Conservation (phyloP, 345 rosid species). For the Aquilaria malaccensis region DNA sequence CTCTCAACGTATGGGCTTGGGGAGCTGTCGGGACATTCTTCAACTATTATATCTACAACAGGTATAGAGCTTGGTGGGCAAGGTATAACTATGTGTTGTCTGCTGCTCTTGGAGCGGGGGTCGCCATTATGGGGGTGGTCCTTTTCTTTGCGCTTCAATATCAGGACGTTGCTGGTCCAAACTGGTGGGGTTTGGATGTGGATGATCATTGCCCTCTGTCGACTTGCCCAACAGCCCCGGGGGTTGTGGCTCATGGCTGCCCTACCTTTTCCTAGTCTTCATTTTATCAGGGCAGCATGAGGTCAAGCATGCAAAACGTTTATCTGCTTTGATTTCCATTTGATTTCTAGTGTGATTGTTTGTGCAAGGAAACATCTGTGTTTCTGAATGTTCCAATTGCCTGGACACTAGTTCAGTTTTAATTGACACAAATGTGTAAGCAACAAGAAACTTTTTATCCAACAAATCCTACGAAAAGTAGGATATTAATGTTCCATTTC, state of each 20-base stretch:
- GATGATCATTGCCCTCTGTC: constrained; percentile 62
- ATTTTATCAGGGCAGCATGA: not conserved
- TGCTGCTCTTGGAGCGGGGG: constrained; percentile 78
- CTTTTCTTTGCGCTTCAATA: constrained; percentile 55
- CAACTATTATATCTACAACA: constrained; percentile 53
- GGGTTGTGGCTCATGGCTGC: constrained; percentile 43
- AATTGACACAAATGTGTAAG: too few relatives aligned
- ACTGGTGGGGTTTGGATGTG: constrained; percentile 61
- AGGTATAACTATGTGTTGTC: constrained; percentile 62
- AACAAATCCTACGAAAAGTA: too few relatives aligned
- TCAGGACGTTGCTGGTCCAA: constrained; percentile 41
- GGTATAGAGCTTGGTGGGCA: constrained; percentile 69
- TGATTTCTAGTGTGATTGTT: too few relatives aligned
- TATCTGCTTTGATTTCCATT: too few relatives aligned
- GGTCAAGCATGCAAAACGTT: too few relatives aligned
- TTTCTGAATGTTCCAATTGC: too few relatives aligned
- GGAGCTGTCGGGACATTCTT: constrained; percentile 57
- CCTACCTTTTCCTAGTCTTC: constrained; percentile 28
- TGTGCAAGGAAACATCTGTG: too few relatives aligned
- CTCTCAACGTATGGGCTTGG: constrained; percentile 61
- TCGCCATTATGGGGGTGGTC: constrained; percentile 59
- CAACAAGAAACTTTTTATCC: too few relatives aligned
- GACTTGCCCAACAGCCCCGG: constrained; percentile 57
- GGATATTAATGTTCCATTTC: too few relatives aligned
- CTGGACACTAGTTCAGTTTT: too few relatives aligned